Percentiles rank a stretch among this genome's conserved stretches.
These are phyloP conservation scores for Aspergillus costaricaensis DNA, from an alignment of 2,329 filamentous ascomycete genomes.

Conservation along the genomic window DNA sequence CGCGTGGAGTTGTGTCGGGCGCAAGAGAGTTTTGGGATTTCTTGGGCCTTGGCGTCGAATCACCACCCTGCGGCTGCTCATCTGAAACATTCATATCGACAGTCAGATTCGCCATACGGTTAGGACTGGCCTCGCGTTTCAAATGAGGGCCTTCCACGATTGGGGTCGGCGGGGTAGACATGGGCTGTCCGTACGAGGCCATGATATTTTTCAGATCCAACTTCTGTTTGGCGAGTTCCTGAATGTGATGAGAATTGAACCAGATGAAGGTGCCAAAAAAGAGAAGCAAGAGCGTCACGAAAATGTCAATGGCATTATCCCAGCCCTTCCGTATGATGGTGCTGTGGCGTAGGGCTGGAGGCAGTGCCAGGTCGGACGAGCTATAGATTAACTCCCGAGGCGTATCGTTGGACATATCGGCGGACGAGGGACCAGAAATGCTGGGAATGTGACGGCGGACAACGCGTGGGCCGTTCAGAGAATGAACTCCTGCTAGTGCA, in stretches of 20 bases:
- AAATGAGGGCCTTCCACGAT: constrained; percentile 30
- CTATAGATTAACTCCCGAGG: constrained; percentile 39
- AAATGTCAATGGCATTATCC: constrained; percentile 48
- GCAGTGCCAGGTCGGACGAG: constrained; percentile 40
- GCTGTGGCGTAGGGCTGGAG: constrained; percentile 44
- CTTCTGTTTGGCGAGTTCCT: constrained; percentile 46
- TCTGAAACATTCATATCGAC: constrained; percentile 33
- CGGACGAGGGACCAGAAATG: constrained; percentile 44
- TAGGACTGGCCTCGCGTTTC: constrained; percentile 29
- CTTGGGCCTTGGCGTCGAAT: constrained; percentile 33
- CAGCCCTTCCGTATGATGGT: constrained; percentile 49
- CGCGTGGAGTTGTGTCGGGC: constrained; percentile 34
- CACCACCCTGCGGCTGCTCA: constrained; percentile 21
- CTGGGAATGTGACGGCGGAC: constrained; percentile 45
- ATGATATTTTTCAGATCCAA: constrained; percentile 50
- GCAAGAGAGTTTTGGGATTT: constrained; percentile 22
- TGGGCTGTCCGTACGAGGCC: constrained; percentile 39
- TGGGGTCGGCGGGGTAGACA: constrained; percentile 44
- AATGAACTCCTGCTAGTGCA: constrained; percentile 71
- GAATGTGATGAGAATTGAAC: constrained; percentile 44
- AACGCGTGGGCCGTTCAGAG: constrained; percentile 53
- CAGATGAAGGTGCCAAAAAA: constrained; percentile 47
- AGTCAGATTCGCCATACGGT: constrained; percentile 31
- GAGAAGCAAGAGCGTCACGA: constrained; percentile 43
- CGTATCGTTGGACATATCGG: constrained; percentile 40